Evolutionary conservation across 306 rosid species (phyloP), one percentile per base, ranked within the genome.

Genomic region (Casuarina glauca): DNA sequence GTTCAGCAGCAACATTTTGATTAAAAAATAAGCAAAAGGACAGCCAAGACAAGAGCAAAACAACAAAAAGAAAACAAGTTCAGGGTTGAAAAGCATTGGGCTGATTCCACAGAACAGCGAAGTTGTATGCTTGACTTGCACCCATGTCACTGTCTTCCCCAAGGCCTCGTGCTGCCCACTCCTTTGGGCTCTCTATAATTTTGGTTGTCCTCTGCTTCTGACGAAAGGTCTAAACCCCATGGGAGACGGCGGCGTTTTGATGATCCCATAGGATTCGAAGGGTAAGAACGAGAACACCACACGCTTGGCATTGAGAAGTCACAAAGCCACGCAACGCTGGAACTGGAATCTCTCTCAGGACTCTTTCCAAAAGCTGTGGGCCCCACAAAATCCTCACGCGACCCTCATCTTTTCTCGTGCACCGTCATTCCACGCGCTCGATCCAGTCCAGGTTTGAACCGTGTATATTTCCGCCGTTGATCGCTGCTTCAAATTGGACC

Each of bases 141-240:
- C 36, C 71, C 71, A 42, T 67, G 50, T 39, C 15, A 10, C 19
- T 58, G 84, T 76, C 79, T 79, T 84, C 82, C 80, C 76, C 84
- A 76, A 73, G 50, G 74, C 70, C 79, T 79, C 74, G 75, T 76
- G 79, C 73, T 45, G 51, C 41, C 78, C 84, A 84, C 84, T 72
- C 42, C 32, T 26, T 26, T 26, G 32, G 32, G 32, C 32, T 26
- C 32, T 26, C 32, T 26, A 26, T 26, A 26, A 26, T 26, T 26
- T 26, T 1, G 32, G 32, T 26, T 26, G 32, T 26, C 32, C 32
- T 58, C 6, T 19, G 26, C 6, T n/a, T 57, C 9, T 20, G 20
- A 57, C 63, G 11, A 3, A 8, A 58, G 64, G 26, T 58, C 11
- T 58, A 26, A 26, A 58, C 12, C 64, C 12, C 64, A 58, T 58